A percentile compares a stretch with the other conserved stretches of the same genome.
phyloP scores from a whole-genome alignment of 2,329 filamentous ascomycete genomes.

The Xylaria sp. region DNA sequence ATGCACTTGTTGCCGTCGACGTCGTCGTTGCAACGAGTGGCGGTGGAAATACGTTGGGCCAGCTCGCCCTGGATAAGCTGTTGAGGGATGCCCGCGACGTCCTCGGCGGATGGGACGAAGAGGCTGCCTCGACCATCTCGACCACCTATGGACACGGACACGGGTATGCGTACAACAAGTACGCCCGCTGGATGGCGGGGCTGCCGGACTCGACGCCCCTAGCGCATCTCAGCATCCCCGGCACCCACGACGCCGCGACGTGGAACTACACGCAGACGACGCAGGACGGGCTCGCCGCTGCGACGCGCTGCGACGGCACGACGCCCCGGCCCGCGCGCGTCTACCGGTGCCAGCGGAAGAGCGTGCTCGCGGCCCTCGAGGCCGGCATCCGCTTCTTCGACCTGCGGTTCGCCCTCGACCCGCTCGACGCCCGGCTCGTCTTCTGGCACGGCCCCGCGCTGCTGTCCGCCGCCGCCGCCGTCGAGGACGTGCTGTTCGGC shows the following conservation, averaged over 20 bases:
- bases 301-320: conserved; percentile 54
- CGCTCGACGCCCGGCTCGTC: conserved; percentile 55
- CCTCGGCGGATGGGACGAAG: conserved; percentile 50
- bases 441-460: conserved; percentile 61
- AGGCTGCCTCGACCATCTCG: conserved; percentile 1
- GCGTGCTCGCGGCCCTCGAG: conserved; percentile 54
- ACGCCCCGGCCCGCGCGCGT: conserved; percentile 43
- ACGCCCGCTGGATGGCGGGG: conserved; percentile 57
- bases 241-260: conserved; percentile 61
- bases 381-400: conserved; percentile 62
- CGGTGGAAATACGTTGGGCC: conserved; percentile 39
- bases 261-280: conserved; percentile 61
- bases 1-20: background rate
- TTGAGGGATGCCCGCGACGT: conserved; percentile 55
- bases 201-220: conserved; percentile 56
- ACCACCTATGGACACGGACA: conserved; percentile 15
- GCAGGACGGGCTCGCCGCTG: conserved; percentile 51
- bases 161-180: conserved; percentile 6
- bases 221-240: conserved; percentile 61
- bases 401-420: conserved; percentile 60
- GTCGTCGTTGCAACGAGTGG: conserved; percentile 4
- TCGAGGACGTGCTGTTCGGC: conserved; percentile 58
- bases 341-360: conserved; percentile 56
- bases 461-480: conserved; percentile 54
- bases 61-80: conserved; percentile 55